These are phyloP conservation scores for Neurospora sp. DNA, from an alignment of 495 filamentous ascomycete genomes.

Conservation along the genomic window DNA sequence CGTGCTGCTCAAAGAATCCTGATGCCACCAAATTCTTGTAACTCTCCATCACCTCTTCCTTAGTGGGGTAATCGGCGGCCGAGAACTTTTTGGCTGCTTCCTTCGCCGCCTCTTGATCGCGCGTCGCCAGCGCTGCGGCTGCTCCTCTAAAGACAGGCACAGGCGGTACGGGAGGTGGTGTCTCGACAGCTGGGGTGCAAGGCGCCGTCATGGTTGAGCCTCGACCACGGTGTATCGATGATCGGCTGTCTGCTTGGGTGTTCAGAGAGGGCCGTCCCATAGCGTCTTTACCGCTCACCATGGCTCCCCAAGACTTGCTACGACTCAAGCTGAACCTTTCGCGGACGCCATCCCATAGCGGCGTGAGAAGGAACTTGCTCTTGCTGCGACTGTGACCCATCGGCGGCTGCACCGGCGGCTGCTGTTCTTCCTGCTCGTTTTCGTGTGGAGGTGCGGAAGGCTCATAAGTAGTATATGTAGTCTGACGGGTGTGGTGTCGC, in stretches of 20 bases:
- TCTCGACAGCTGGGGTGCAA: not conserved
- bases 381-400: slow-evolving; percentile 1
- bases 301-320: slow-evolving; percentile 14
- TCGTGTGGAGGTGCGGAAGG: not conserved
- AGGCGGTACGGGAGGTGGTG: not conserved
- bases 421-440: not conserved
- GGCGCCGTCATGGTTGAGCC: not conserved
- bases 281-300: not conserved
- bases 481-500: not conserved
- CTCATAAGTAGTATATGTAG: not conserved
- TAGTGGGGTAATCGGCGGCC: slow-evolving; percentile 23
- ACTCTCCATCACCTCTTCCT: slow-evolving; percentile 36
- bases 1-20: slow-evolving; percentile 39
- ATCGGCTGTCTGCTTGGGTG: not conserved
- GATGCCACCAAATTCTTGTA: slow-evolving; percentile 35
- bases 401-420: not conserved
- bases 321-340: slow-evolving; percentile 19
- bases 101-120: not conserved
- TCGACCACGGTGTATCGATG: not conserved
- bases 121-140: not conserved
- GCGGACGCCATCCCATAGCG: slow-evolving; percentile 24
- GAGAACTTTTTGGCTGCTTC: slow-evolving; percentile 1
- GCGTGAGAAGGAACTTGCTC: slow-evolving; percentile 18
- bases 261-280: not conserved
- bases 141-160: not conserved